Conservation (phyloP, 192 early-diverging fungal species). For the Cetraspora pellucida region DNA sequence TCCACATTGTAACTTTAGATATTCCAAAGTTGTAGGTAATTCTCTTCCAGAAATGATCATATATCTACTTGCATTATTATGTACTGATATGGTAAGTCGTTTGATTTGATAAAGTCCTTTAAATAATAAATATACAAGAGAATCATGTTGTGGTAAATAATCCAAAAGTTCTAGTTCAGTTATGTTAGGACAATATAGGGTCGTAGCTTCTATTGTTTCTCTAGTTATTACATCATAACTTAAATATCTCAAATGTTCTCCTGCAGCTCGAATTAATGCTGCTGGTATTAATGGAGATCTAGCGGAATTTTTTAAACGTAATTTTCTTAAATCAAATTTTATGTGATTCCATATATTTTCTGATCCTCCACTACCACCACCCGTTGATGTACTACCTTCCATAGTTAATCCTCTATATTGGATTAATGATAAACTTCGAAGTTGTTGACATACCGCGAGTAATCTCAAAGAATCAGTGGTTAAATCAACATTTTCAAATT, state of each 20-base stretch:
- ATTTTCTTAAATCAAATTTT: background rate
- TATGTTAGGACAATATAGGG: background rate
- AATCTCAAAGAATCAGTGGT: background rate
- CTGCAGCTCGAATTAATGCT: background rate
- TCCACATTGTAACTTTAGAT: conserved; percentile 20
- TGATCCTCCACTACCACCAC: background rate
- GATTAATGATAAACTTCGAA: background rate
- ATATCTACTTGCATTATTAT: background rate
- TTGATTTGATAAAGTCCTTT: background rate
- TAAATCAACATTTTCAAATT: background rate
- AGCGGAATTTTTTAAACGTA: background rate
- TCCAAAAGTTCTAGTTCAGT: background rate
- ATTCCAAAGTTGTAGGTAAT: background rate
- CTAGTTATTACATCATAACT: background rate
- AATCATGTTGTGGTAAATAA: background rate
- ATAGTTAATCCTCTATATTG: background rate
- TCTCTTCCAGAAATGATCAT: background rate
- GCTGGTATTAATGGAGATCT: background rate
- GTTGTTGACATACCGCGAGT: background rate
- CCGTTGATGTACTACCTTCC: background rate
- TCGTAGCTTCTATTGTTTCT: background rate
- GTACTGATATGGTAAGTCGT: background rate
- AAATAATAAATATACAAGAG: background rate
- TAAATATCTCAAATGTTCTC: background rate
- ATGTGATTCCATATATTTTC: background rate